Conservation (phyloP, 306 rosid genomes). For the Dryas octopetala region DNA sequence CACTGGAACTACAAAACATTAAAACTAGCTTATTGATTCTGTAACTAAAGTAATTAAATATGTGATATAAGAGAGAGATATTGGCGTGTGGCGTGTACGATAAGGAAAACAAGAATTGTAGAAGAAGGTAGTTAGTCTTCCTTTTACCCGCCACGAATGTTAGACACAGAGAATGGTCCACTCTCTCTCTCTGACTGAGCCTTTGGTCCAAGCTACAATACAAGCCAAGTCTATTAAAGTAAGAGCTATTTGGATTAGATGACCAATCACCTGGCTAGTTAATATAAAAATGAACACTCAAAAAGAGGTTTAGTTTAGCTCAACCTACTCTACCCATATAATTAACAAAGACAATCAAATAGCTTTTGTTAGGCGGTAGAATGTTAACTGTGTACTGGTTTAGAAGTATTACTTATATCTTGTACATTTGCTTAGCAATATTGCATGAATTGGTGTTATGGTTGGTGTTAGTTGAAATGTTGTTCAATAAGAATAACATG, state of each 20-base stretch:
- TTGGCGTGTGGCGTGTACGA: conserved; percentile 5
- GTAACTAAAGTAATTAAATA: no score
- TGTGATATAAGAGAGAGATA: no score
- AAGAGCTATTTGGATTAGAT: no score
- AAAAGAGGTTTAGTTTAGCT: no score
- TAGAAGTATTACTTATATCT: no score
- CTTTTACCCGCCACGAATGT: conserved; percentile 25
- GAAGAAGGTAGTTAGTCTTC: conserved; percentile 33
- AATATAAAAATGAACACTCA: no score
- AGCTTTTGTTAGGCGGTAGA: neutral
- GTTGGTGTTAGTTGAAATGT: conserved; percentile 24
- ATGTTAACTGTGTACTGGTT: no score
- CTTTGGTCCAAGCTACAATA: conserved; percentile 10
- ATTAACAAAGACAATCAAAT: neutral
- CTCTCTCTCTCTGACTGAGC: conserved; percentile 4
- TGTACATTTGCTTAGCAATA: no score
- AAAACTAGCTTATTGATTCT: no score
- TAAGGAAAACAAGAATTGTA: conserved; percentile 4
- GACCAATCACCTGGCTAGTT: no score
- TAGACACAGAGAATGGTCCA: neutral
- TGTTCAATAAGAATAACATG: conserved; percentile 1
- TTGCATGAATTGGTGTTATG: neutral
- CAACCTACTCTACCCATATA: neutral
- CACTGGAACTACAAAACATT: neutral
- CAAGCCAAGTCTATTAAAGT: neutral